A percentile compares a stretch with the other conserved stretches of the same genome.
Evolutionary conservation across 352 stramenopile genomes (phyloP).

Genomic region (Pelagophyceae sp.): DNA sequence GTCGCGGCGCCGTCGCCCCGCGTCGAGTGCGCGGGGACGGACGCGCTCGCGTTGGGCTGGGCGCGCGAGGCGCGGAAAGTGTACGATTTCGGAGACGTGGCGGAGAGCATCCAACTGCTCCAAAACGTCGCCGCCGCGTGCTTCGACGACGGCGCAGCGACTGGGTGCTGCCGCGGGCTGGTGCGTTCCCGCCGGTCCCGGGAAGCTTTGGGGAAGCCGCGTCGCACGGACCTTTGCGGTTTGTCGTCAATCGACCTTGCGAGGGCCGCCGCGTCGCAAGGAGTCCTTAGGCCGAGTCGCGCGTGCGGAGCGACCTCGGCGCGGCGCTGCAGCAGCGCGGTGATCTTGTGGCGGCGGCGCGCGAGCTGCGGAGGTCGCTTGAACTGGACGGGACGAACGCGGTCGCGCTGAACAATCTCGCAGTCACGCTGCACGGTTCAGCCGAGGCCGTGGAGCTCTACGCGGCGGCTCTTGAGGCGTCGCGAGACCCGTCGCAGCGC

Average conservation of each 20-base stretch:
- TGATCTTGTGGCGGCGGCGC: constrained; percentile 26
- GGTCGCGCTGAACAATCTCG: constrained; percentile 35
- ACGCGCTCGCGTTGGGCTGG: too few relatives aligned
- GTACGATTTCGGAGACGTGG: too few relatives aligned
- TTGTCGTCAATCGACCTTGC: constrained; percentile 9
- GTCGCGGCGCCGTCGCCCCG: too few relatives aligned
- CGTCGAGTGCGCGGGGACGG: too few relatives aligned
- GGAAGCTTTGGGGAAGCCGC: too few relatives aligned
- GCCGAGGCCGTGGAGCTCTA: background rate
- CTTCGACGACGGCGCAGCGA: too few relatives aligned
- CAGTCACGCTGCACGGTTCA: constrained; percentile 29
- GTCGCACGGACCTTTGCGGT: too few relatives aligned
- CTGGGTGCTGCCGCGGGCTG: too few relatives aligned
- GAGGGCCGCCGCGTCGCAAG: constrained; percentile 7
- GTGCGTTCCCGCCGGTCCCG: too few relatives aligned
- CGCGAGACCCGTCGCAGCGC: background rate
- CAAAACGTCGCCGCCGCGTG: too few relatives aligned
- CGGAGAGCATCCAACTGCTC: too few relatives aligned
- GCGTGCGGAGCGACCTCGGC: constrained; percentile 24
- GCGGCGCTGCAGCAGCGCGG: constrained; percentile 31
- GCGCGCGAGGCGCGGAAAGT: too few relatives aligned
- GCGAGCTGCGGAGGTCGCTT: constrained; percentile 21
- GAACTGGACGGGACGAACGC: constrained; percentile 9
- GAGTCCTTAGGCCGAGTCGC: background rate
- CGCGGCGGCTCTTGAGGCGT: background rate